These are phyloP conservation scores for Malassezia caprae DNA, from an alignment of 1,284 basidiomycete genomes.

Conservation along the genomic window DNA sequence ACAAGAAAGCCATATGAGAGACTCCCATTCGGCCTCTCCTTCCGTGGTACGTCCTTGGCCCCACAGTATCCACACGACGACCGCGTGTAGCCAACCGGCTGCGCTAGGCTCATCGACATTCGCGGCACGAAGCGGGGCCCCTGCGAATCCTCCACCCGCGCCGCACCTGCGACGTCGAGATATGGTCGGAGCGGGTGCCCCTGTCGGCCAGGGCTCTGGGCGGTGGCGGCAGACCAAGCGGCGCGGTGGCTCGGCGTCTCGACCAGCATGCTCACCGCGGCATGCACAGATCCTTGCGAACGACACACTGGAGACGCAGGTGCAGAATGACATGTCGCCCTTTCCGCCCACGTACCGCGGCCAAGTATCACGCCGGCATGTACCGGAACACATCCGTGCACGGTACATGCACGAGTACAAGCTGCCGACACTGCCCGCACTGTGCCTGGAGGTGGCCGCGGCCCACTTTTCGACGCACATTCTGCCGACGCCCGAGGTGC, in stretches of 20 bases:
- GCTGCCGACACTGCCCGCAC: slow-evolving; percentile 1
- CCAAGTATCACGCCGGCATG: slow-evolving; percentile 10
- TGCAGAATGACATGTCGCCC: slow-evolving; percentile 19
- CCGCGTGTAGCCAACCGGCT: slow-evolving; percentile 50
- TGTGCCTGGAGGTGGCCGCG: slow-evolving; percentile 2
- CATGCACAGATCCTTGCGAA: slow-evolving; percentile 7
- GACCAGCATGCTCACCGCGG: neutral
- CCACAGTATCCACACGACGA: slow-evolving; percentile 53
- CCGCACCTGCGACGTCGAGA: neutral
- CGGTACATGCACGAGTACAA: neutral
- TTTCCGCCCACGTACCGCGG: slow-evolving; percentile 15
- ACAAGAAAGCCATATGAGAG: slow-evolving; percentile 49
- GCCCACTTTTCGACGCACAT: slow-evolving; percentile 15
- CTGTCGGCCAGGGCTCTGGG: neutral
- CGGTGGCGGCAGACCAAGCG: neutral
- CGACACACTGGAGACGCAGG: slow-evolving; percentile 15
- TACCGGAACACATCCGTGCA: neutral
- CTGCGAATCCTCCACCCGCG: neutral
- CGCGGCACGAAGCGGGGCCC: neutral
- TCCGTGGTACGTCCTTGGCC: slow-evolving; percentile 33
- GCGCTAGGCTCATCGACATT: slow-evolving; percentile 17
- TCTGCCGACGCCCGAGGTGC: slow-evolving; percentile 5
- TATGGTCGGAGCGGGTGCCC: neutral
- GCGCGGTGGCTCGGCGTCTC: neutral
- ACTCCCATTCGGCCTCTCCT: slow-evolving; percentile 36